phyloP scores from a whole-genome alignment of 1,284 basidiomycete species.

The Pseudozyma sp. region DNA sequence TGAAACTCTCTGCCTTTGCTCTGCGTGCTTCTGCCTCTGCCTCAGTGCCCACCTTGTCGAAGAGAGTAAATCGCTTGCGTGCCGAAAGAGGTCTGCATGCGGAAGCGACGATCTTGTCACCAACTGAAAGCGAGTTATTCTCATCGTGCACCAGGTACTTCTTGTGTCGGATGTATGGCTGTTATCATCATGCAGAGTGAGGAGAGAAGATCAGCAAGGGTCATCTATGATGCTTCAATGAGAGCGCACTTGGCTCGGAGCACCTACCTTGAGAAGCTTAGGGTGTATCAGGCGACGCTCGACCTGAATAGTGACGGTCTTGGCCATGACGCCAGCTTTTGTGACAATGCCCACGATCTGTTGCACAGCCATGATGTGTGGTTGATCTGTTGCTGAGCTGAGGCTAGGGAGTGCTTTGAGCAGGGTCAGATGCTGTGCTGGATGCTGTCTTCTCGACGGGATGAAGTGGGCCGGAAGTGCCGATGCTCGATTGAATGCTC shows the following conservation, averaged over 20 bases:
- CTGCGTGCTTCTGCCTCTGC: conserved; percentile 42
- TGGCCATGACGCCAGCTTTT: conserved; percentile 65
- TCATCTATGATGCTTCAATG: too few relatives aligned
- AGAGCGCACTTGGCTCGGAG: too few relatives aligned
- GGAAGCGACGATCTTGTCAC: conserved; percentile 61
- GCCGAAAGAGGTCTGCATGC: conserved; percentile 65
- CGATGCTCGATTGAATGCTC: too few relatives aligned
- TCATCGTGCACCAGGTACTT: conserved; percentile 66
- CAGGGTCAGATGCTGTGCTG: too few relatives aligned
- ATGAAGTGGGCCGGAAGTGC: too few relatives aligned
- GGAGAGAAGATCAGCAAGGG: background rate
- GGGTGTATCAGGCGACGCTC: conserved; percentile 58
- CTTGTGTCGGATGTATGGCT: conserved; percentile 61
- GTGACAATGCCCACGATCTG: conserved; percentile 58
- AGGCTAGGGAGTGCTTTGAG: too few relatives aligned
- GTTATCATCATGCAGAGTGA: background rate
- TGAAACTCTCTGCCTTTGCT: conserved; percentile 41
- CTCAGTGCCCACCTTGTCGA: conserved; percentile 49
- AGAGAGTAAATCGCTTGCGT: conserved; percentile 59
- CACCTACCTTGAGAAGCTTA: conserved; percentile 60
- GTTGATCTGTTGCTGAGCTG: background rate
- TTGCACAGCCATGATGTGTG: conserved; percentile 33
- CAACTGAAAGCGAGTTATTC: conserved; percentile 50
- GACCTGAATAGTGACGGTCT: conserved; percentile 65
- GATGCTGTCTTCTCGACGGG: too few relatives aligned